A percentile compares a stretch with the other conserved stretches of the same genome.
phyloP scores from a whole-genome alignment of 768 basidiomycete genomes.

The Pulveroboletus ravenelii region DNA sequence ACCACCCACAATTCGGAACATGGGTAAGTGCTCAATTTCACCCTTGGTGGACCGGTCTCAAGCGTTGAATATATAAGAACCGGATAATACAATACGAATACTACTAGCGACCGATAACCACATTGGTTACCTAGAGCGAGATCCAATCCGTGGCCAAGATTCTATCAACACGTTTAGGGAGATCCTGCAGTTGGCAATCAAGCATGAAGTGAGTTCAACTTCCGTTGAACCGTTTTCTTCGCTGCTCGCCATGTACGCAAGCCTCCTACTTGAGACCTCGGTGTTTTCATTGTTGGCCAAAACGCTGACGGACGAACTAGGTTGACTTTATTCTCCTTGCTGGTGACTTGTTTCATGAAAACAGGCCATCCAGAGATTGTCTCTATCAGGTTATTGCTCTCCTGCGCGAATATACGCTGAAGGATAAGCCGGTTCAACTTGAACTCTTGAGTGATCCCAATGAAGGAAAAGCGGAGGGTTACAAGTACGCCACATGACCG shows the following conservation, averaged over 20 bases:
- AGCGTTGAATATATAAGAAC: conserved; percentile 32
- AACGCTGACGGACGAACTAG: conserved; percentile 35
- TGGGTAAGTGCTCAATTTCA: conserved; percentile 30
- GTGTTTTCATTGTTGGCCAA: neutral
- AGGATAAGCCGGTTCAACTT: conserved; percentile 83
- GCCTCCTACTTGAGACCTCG: neutral
- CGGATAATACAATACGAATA: conserved; percentile 71
- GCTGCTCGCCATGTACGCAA: neutral
- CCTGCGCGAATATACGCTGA: conserved; percentile 84
- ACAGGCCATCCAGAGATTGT: conserved; percentile 87
- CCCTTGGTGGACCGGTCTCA: conserved; percentile 1
- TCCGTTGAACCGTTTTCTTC: neutral
- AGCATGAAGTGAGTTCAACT: conserved; percentile 65
- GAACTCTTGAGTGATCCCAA: conserved; percentile 91
- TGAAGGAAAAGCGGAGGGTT: conserved; percentile 82
- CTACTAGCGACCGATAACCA: conserved; percentile 95
- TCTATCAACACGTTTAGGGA: conserved; percentile 94
- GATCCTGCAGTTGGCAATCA: conserved; percentile 86
- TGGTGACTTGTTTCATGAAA: conserved; percentile 97
- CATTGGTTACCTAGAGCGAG: conserved; percentile 91
- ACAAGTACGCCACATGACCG: conserved; percentile 50
- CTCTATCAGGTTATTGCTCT: conserved; percentile 87
- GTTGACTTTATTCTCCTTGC: conserved; percentile 95
- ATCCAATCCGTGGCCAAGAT: conserved; percentile 91
- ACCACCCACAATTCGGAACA: conserved; percentile 34